phyloP scores from a whole-genome alignment of 495 filamentous ascomycete species.

The Penicillium arizonense region DNA sequence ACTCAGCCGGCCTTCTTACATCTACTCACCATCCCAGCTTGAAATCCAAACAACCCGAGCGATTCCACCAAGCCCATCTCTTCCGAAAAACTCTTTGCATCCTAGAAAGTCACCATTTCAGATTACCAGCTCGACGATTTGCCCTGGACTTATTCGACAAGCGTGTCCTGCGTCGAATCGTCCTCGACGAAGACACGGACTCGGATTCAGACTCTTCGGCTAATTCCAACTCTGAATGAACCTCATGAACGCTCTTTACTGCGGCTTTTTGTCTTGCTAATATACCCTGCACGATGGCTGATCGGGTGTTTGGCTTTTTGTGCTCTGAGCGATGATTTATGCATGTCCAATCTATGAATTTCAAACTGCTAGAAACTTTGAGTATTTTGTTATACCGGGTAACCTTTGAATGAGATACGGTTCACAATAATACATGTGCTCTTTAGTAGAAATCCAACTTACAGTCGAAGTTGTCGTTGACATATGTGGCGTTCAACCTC shows the following conservation, averaged over 20 bases:
- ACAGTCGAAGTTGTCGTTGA: background rate
- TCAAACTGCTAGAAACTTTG: background rate
- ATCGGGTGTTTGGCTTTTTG: constrained; percentile 6
- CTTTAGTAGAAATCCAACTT: background rate
- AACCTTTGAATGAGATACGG: constrained; percentile 26
- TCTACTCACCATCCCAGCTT: constrained; percentile 40
- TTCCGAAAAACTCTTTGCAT: constrained; percentile 82
- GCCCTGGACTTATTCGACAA: constrained; percentile 94
- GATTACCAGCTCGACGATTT: constrained; percentile 78
- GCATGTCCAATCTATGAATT: constrained; percentile 10
- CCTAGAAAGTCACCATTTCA: constrained; percentile 88
- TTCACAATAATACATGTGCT: constrained; percentile 10
- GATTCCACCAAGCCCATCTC: constrained; percentile 71
- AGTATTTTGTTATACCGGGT: background rate
- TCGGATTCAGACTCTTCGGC: constrained; percentile 34
- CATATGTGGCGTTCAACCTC: background rate
- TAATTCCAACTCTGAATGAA: constrained; percentile 22
- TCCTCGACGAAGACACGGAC: constrained; percentile 63
- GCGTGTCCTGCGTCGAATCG: constrained; percentile 75
- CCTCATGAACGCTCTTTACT: constrained; percentile 7
- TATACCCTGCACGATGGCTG: constrained; percentile 6
- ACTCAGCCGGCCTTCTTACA: background rate
- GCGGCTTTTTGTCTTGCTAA: background rate
- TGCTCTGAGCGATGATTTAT: constrained; percentile 9
- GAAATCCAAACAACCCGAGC: constrained; percentile 63